Percentiles rank a stretch among this genome's conserved stretches.
Evolutionary conservation across 148 eudicot genomes (phyloP).

Genomic region (Arctostaphylos glauca): DNA sequence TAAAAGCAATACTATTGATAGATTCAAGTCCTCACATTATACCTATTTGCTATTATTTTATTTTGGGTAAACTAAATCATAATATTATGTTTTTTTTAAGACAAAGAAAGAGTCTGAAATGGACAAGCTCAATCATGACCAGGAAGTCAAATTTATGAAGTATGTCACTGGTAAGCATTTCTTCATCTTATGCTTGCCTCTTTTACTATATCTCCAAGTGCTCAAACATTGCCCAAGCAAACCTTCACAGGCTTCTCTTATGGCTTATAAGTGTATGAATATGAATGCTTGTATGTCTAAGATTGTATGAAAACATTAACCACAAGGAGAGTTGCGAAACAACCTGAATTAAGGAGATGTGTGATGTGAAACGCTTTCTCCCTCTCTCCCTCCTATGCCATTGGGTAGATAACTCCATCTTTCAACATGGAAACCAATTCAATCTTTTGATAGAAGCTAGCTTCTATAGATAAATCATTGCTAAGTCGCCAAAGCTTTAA

Average conservation of each 20-base stretch:
- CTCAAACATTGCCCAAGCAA: background rate
- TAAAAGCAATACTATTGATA: background rate
- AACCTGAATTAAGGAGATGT: too few species aligned
- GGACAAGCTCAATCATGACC: conserved; percentile 47
- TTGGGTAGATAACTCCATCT: too few species aligned
- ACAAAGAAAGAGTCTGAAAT: conserved; percentile 36
- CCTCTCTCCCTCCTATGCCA: too few species aligned
- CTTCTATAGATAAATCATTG: too few species aligned
- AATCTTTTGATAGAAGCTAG: too few species aligned
- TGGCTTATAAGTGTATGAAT: too few species aligned
- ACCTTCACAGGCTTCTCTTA: background rate
- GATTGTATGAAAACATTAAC: too few species aligned
- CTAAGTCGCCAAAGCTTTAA: too few species aligned
- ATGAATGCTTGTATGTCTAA: too few species aligned
- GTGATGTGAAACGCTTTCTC: too few species aligned
- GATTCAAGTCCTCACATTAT: background rate
- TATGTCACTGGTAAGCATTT: conserved; percentile 50
- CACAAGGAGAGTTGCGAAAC: too few species aligned
- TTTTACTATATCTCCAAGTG: background rate
- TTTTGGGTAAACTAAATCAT: background rate
- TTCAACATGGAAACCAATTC: too few species aligned
- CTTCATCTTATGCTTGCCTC: conserved; percentile 1
- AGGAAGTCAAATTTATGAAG: conserved; percentile 56
- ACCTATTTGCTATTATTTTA: background rate
- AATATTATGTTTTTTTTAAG: conserved; percentile 28